Conservation (phyloP, 306 rosid species). For the Hylodesmum podocarpum region DNA sequence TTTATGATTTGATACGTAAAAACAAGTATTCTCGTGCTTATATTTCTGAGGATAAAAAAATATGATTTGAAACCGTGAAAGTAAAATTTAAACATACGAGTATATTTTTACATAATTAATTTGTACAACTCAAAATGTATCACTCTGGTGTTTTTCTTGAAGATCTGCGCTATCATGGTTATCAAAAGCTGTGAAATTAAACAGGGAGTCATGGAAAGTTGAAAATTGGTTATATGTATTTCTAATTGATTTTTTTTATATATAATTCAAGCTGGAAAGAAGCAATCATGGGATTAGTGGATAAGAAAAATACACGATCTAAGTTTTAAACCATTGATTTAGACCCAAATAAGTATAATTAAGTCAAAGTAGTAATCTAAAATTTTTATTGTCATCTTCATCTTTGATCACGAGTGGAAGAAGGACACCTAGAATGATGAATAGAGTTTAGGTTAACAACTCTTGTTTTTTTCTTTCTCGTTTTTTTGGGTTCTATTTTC, state of each 20-base stretch:
- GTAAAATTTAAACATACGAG: too few relatives aligned
- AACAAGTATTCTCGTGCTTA: too few relatives aligned
- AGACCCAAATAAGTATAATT: background rate
- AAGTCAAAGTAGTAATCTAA: background rate
- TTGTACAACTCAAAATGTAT: too few relatives aligned
- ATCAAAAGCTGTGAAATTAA: background rate
- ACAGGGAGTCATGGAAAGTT: background rate
- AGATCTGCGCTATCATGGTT: background rate
- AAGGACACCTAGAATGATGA: background rate
- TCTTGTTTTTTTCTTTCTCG: slow-evolving; percentile 13
- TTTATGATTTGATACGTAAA: too few relatives aligned
- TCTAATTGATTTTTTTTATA: too few relatives aligned
- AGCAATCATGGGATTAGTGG: background rate
- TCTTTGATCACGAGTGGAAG: background rate
- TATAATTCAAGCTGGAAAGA: too few relatives aligned
- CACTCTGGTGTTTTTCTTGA: background rate
- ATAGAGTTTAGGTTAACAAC: slow-evolving; percentile 31
- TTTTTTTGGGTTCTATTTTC: background rate
- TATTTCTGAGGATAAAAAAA: too few relatives aligned
- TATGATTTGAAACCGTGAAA: too few relatives aligned
- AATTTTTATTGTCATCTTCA: background rate
- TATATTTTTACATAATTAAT: too few relatives aligned
- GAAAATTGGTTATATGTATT: background rate
- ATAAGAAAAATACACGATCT: background rate
- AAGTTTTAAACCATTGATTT: background rate